Base-by-base conservation (phyloP, 805 yeast genomes). In the Ogataea paraovalis region DNA sequence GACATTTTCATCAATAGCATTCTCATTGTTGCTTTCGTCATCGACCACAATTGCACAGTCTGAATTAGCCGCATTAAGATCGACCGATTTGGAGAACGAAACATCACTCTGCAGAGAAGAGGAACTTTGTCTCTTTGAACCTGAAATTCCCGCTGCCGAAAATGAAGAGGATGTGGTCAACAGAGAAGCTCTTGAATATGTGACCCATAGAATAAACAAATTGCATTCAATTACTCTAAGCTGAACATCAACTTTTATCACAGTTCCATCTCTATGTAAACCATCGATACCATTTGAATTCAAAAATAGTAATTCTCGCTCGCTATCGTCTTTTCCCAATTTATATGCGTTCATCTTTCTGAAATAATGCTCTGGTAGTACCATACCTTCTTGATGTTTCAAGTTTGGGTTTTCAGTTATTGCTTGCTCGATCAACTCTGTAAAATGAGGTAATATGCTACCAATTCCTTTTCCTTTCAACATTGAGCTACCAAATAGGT, bases 301-400 rank as follows among this genome's bases (percentile, higher is more conserved):
- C 49, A 79, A 60, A 50, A 85, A 83, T 42, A 80, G 66, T 3
- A 66, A 59, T 41, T 78, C 80, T 21, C 76, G 76, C 42, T 72
- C 76, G n/a, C 63, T 67, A 41, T 61, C 64, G 55, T 56, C 53
- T 6, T 46, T 48, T 16, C 63, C 59, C 14, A 44, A 43, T 16
- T 46, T 37, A 41, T 75, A 70, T 0, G 85, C 82, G 47, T 74
- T 72, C 45, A 80, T 73, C 54, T 83, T 82, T 52, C 97, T 76
- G 68, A 92, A 90, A 61, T 86, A 85, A 66, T 90, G 97, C 64
- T 91, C 98, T 0, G 97, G 96, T 12, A 91, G 69, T 0, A 91
- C 96, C 43, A 87, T 67, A 1, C 97, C 97, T 0, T 85, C 79
- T 28, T 67, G 64, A 22, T 53, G 52, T 47, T 62, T 66, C 51